Base-by-base conservation (phyloP, 2,329 filamentous ascomycete species). In the Aspergillus ustus region DNA sequence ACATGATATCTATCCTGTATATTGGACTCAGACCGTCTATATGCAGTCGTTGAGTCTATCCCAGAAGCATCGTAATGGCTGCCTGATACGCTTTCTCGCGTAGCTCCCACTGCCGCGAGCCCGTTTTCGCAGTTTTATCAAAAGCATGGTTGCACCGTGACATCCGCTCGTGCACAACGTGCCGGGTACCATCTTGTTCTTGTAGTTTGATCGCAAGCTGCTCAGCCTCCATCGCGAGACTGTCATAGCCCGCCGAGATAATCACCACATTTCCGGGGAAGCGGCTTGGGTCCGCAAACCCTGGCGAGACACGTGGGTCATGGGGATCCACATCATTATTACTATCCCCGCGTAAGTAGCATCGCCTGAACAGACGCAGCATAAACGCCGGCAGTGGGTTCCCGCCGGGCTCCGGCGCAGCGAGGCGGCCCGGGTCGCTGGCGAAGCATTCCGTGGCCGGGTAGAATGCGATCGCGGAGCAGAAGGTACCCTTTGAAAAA, bases 141-240 rank as follows among this genome's bases (percentile, higher is more conserved):
- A 71, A 79, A 3, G 68, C 77, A 68, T 80, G 77, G 17, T 66
- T 68, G 50, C 70, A 71, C 3, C 65, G 67, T 3, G 74, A 64
- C 60, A 75, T 68, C 46, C 70, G 68, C 49, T 73, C 70, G 60
- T 53, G 58, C 9, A 67, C 44, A 3, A 67, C 63, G 8, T 54
- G 37, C 45, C 63, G 63, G 15, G 58, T 62, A 60, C 7, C 59
- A 57, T 4, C 43, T 37, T 25, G 48, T 3, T 28, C 22, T 20
- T 44, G 57, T 17, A 72, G 57, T 48, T 52, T 66, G 6, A 63
- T 55, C 0, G 66, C 71, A 25, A 75, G 43, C 7, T 48, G 60
- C 52, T 72, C 69, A n/a, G 65, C 66, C 49, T 75, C 72, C 4
- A 53, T 25, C 22, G 22, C 22, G 22, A 25, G 22, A 25, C 22